A percentile compares a stretch with the other conserved stretches of the same genome.
Evolutionary conservation across 2,329 filamentous ascomycete species (phyloP).

Genomic region (Xylaria digitata): DNA sequence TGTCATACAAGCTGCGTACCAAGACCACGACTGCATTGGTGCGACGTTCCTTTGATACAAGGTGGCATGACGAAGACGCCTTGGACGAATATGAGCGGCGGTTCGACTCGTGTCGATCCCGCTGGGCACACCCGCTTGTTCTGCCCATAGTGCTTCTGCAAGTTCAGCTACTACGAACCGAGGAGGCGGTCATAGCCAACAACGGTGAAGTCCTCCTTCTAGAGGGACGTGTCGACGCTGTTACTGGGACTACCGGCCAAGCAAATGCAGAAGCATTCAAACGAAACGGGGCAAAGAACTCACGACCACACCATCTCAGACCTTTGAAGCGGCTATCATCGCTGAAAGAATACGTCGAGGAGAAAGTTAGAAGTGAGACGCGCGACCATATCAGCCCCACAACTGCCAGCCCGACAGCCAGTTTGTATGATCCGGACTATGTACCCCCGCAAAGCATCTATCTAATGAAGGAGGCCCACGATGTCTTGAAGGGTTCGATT

Average conservation of each 20-base stretch:
- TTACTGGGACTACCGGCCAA: conserved; percentile 52
- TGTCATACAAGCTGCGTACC: conserved; percentile 57
- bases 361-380: conserved; percentile 38
- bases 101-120: conserved; percentile 57
- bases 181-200: conserved; percentile 58
- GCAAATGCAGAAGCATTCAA: conserved; percentile 45
- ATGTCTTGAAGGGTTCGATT: conserved; percentile 59
- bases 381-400: conserved; percentile 23
- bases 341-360: conserved; percentile 45
- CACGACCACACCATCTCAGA: conserved; percentile 36
- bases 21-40: conserved; percentile 56
- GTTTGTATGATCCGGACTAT: conserved; percentile 48
- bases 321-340: conserved; percentile 46
- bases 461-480: conserved; percentile 61
- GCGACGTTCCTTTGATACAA: conserved; percentile 57
- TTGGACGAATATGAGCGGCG: conserved; percentile 60
- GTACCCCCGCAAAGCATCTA: conserved; percentile 59
- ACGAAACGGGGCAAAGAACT: conserved; percentile 34
- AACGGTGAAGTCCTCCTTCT: conserved; percentile 56
- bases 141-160: conserved; percentile 60
- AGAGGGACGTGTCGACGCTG: conserved; percentile 57
- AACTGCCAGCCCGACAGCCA: conserved; percentile 17
- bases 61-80: conserved; percentile 56
- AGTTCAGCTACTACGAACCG: conserved; percentile 59
- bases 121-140: conserved; percentile 60